A percentile compares a stretch with the other conserved stretches of the same genome.
Conservation (phyloP, 352 stramenopile genomes). For the Pythium phragmiticola region DNA sequence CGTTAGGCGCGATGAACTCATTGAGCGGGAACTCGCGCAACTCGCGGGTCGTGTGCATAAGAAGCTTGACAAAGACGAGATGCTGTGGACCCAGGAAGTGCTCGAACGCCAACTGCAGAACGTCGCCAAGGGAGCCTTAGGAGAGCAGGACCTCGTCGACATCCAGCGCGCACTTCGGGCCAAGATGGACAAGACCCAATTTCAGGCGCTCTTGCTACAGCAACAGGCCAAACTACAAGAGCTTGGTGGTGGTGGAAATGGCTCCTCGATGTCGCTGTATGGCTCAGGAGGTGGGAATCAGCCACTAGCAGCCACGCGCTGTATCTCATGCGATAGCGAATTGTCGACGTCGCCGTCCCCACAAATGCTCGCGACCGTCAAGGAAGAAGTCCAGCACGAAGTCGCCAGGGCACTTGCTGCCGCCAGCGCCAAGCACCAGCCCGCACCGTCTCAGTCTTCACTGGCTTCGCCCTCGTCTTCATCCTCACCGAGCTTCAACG, state of each 20-base stretch:
- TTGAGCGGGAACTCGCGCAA: conserved; percentile 62
- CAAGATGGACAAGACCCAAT: conserved; percentile 65
- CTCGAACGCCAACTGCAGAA: conserved; percentile 63
- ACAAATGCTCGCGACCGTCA: conserved; percentile 57
- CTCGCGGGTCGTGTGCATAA: conserved; percentile 64
- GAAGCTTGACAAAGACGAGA: conserved; percentile 75
- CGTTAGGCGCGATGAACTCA: conserved; percentile 43
- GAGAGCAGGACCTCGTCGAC: conserved; percentile 59
- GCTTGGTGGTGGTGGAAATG: conserved; percentile 18
- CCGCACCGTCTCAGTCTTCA: conserved; percentile 1
- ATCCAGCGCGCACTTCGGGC: conserved; percentile 52
- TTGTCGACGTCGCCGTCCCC: conserved; percentile 51
- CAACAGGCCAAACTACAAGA: conserved; percentile 37
- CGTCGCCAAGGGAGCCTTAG: conserved; percentile 60
- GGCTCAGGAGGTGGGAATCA: conserved; percentile 13
- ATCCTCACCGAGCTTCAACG: conserved; percentile 37
- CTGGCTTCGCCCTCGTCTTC: conserved; percentile 4
- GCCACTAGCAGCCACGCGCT: conserved; percentile 50
- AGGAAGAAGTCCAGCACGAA: conserved; percentile 62
- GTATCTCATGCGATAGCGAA: conserved; percentile 69
- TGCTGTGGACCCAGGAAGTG: conserved; percentile 74
- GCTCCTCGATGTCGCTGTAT: conserved; percentile 9
- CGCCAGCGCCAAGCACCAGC: conserved; percentile 25
- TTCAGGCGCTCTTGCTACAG: conserved; percentile 49
- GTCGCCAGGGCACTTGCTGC: conserved; percentile 48